phyloP scores from a whole-genome alignment of 1,284 basidiomycete genomes.

The Ganoderma lingzhi region DNA sequence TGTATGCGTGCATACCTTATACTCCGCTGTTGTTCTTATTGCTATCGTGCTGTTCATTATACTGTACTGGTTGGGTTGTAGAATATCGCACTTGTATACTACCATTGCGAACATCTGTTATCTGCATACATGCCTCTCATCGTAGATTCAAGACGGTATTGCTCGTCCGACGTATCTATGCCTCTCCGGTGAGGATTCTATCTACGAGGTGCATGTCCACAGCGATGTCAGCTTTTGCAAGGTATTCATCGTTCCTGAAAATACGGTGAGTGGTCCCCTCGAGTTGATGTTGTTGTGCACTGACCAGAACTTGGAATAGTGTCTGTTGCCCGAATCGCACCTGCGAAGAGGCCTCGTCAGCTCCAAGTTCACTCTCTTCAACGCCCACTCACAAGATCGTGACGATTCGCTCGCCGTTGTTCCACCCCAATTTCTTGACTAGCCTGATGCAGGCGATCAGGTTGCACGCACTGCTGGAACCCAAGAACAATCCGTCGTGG shows the following conservation, averaged over 20 bases:
- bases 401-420: slow-evolving; percentile 72
- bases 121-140: slow-evolving; percentile 19
- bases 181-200: slow-evolving; percentile 49
- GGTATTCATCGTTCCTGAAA: slow-evolving; percentile 82
- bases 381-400: slow-evolving; percentile 76
- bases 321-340: slow-evolving; percentile 85
- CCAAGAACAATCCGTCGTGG: slow-evolving; percentile 94
- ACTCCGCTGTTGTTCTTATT: slow-evolving; percentile 24
- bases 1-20: slow-evolving; percentile 17
- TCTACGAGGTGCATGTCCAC: slow-evolving; percentile 63
- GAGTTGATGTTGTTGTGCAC: not conserved
- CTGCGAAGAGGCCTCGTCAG: slow-evolving; percentile 48
- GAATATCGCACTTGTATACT: slow-evolving; percentile 37
- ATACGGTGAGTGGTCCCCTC: not conserved
- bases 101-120: slow-evolving; percentile 25
- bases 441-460: slow-evolving; percentile 89
- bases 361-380: not conserved
- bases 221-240: slow-evolving; percentile 67
- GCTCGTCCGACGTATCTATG: not conserved
- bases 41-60: slow-evolving; percentile 36
- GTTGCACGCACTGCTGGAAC: slow-evolving; percentile 97
- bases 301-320: slow-evolving; percentile 76
- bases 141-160: not conserved
- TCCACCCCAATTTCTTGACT: slow-evolving; percentile 75
- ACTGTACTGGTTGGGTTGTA: slow-evolving; percentile 34